These are phyloP conservation scores for Nitzschia palea DNA, from an alignment of 108 stramenopile species.

Conservation along the genomic window DNA sequence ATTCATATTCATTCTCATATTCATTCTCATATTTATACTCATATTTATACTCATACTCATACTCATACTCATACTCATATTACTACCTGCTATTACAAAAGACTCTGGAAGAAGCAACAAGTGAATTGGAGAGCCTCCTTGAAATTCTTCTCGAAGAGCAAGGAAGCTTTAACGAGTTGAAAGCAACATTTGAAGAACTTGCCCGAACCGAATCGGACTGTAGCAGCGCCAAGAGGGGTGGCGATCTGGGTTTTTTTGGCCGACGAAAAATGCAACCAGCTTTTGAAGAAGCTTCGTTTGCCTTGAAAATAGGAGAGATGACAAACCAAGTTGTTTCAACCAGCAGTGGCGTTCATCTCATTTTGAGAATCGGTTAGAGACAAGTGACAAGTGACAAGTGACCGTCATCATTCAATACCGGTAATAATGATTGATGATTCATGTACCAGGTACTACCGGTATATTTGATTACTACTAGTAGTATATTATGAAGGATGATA, in stretches of 20 bases:
- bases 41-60: too few species aligned
- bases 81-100: background rate
- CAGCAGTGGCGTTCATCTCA: slow-evolving; percentile 80
- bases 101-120: slow-evolving; percentile 68
- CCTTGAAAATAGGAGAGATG: slow-evolving; percentile 73
- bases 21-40: too few species aligned
- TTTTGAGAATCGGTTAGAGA: slow-evolving; percentile 73
- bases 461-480: too few species aligned
- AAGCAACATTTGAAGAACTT: slow-evolving; percentile 80
- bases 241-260: slow-evolving; percentile 86
- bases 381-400: too few species aligned
- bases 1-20: too few species aligned
- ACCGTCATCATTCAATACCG: too few species aligned
- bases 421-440: too few species aligned
- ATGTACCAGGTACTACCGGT: too few species aligned
- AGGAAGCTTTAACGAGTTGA: slow-evolving; percentile 48
- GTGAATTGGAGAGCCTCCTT: slow-evolving; percentile 60
- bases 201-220: slow-evolving; percentile 87
- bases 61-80: too few species aligned
- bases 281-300: slow-evolving; percentile 84
- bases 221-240: slow-evolving; percentile 76
- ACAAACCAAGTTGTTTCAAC: slow-evolving; percentile 81
- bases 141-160: slow-evolving; percentile 55
- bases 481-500: too few species aligned
- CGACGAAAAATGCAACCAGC: slow-evolving; percentile 77